phyloP scores from a whole-genome alignment of 129 eudicot genomes.

The Artemisia argyi region DNA sequence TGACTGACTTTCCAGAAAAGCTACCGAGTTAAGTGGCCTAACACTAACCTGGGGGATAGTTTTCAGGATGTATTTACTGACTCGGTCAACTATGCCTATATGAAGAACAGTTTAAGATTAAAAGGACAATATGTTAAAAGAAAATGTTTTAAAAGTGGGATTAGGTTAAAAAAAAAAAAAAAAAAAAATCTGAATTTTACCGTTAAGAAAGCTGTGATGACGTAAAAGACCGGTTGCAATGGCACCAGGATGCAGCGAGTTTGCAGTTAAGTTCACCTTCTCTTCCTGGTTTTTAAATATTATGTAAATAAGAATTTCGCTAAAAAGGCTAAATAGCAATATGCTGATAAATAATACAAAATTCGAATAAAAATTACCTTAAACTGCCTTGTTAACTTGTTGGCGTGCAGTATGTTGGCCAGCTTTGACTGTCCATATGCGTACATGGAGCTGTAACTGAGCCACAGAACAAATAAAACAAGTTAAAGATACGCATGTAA shows the following conservation, averaged over 20 bases:
- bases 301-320: not conserved
- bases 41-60: conserved; percentile 63
- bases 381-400: conserved; percentile 70
- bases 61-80: conserved; percentile 59
- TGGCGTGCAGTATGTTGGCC: conserved; percentile 77
- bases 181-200: conserved; percentile 14
- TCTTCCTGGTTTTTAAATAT: conserved; percentile 44
- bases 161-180: too few relatives aligned
- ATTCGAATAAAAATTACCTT: conserved; percentile 36
- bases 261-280: conserved; percentile 58
- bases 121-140: not conserved
- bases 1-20: not conserved
- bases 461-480: not conserved
- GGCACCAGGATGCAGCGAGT: conserved; percentile 69
- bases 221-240: conserved; percentile 51
- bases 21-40: not conserved
- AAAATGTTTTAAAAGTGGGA: not conserved
- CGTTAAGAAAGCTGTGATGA: conserved; percentile 36
- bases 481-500: conserved; percentile 4
- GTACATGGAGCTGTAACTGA: conserved; percentile 51
- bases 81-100: conserved; percentile 47
- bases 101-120: conserved; percentile 12
- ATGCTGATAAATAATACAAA: not conserved
- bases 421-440: conserved; percentile 92
- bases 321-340: not conserved